phyloP scores from a whole-genome alignment of 345 rosid species.

The Gossypium bickii region DNA sequence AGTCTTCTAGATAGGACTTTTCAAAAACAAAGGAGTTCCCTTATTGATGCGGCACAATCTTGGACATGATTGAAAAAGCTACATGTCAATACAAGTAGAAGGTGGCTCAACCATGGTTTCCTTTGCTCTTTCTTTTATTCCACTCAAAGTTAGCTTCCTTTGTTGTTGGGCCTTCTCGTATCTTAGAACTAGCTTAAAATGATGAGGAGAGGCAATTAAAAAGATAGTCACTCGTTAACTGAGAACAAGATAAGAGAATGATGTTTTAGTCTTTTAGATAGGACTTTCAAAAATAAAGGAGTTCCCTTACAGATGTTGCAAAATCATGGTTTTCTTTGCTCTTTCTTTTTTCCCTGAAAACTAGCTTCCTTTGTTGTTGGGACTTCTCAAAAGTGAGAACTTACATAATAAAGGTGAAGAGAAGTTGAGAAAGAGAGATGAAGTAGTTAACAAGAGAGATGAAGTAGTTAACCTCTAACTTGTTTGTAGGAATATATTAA shows the following conservation, averaged over 20 bases:
- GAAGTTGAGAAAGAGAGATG: background rate
- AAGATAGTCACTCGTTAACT: background rate
- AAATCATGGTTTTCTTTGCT: background rate
- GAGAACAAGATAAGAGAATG: background rate
- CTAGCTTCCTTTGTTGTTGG: background rate
- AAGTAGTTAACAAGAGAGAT: background rate
- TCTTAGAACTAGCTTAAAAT: background rate
- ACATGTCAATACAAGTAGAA: background rate
- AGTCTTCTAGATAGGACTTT: background rate
- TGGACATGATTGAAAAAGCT: background rate
- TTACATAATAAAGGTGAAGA: background rate
- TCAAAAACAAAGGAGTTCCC: background rate
- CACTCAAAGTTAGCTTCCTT: background rate
- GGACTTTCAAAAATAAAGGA: background rate
- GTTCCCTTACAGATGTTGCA: background rate
- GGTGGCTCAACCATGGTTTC: background rate
- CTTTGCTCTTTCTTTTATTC: background rate
- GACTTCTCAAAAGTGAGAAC: background rate
- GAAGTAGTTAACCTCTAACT: background rate
- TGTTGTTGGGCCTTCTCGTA: background rate
- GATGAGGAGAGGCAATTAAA: background rate
- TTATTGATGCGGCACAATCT: background rate
- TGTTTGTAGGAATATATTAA: background rate
- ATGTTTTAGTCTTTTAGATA: background rate
- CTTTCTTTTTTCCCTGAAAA: background rate